Conservation (phyloP, 163 green algal species). For the Chlorella variabilis region DNA sequence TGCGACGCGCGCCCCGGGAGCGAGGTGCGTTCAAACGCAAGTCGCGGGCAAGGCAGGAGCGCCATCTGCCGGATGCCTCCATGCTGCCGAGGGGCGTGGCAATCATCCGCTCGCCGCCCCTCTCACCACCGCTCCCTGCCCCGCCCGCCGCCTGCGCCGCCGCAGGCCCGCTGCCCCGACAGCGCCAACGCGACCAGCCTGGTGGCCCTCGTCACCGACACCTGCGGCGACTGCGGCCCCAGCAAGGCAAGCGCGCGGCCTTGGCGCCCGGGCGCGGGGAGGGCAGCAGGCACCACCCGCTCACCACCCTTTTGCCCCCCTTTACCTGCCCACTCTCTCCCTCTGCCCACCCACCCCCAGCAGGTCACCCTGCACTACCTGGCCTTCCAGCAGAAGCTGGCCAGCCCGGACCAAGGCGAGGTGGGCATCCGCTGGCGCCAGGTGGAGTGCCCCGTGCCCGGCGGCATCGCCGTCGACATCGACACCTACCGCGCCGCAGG, state of each 20-base stretch:
- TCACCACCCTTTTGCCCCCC: background rate
- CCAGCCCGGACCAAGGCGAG: constrained; percentile 36
- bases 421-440: constrained; percentile 9
- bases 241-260: constrained; percentile 14
- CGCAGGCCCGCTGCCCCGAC: constrained; percentile 29
- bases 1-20: no score
- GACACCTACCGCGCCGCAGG: constrained; percentile 35
- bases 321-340: no score
- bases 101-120: no score
- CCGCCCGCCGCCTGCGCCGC: background rate
- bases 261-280: no score
- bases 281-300: background rate
- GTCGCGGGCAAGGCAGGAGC: no score
- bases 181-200: background rate
- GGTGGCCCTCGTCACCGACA: constrained; percentile 32
- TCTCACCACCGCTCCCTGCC: background rate
- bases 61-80: no score
- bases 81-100: no score
- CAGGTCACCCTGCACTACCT: constrained; percentile 46
- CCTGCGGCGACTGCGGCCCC: constrained; percentile 36
- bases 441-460: constrained; percentile 48
- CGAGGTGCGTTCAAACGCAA: no score
- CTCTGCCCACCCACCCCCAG: no score
- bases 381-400: constrained; percentile 46
- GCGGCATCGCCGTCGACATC: constrained; percentile 49